Conservation (phyloP, 805 yeast species). For the Wickerhamiella vanderwaltii region DNA sequence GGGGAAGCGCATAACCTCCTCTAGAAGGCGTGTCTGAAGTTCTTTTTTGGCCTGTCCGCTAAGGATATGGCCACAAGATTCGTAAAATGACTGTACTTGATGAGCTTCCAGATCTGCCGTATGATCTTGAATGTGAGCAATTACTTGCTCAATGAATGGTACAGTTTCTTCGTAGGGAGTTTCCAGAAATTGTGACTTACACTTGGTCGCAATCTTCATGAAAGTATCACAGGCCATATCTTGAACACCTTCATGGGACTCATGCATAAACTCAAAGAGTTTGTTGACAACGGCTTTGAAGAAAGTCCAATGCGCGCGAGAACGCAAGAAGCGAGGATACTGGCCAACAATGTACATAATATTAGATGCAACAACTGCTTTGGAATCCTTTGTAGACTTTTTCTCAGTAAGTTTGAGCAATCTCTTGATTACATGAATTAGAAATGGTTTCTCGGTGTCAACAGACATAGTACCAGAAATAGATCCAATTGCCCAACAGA, state of each 20-base stretch:
- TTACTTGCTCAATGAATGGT: slow-evolving; percentile 86
- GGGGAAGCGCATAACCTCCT: slow-evolving; percentile 79
- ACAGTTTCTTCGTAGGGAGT: slow-evolving; percentile 74
- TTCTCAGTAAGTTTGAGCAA: slow-evolving; percentile 82
- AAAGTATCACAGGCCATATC: slow-evolving; percentile 99
- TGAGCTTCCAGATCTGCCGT: slow-evolving; percentile 93
- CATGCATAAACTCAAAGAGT: slow-evolving; percentile 97
- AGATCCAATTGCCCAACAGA: slow-evolving; percentile 99
- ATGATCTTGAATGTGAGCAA: slow-evolving; percentile 65
- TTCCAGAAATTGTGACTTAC: slow-evolving; percentile 89
- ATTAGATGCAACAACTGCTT: slow-evolving; percentile 98
- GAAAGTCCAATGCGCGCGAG: slow-evolving; percentile 97
- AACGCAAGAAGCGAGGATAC: slow-evolving; percentile 92
- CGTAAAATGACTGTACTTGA: slow-evolving; percentile 95
- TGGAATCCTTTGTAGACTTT: slow-evolving; percentile 95
- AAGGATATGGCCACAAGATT: slow-evolving; percentile 90
- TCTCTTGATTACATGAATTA: slow-evolving; percentile 88
- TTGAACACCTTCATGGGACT: slow-evolving; percentile 99
- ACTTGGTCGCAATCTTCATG: slow-evolving; percentile 86
- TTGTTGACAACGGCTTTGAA: slow-evolving; percentile 91
- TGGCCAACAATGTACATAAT: slow-evolving; percentile 99
- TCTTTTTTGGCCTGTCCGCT: slow-evolving; percentile 69
- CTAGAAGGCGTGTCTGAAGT: slow-evolving; percentile 56
- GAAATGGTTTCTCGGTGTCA: slow-evolving; percentile 83
- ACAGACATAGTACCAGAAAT: slow-evolving; percentile 98